Conservation (phyloP, 306 rosid genomes). For the Astragalus glycyphyllos region DNA sequence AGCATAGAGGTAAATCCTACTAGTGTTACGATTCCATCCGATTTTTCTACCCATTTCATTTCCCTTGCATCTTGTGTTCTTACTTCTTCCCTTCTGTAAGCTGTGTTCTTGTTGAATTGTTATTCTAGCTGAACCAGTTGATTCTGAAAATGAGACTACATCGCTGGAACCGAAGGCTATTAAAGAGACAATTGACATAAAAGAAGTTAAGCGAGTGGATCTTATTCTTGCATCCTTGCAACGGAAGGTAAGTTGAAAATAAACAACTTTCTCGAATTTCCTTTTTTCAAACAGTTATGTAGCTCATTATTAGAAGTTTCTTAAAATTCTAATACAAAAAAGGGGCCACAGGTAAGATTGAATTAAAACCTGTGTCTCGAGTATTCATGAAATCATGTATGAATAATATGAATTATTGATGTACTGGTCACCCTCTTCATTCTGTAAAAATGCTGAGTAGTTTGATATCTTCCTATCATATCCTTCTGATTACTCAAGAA, state of each 20-base stretch:
- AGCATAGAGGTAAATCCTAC: slow-evolving; percentile 16
- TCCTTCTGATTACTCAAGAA: slow-evolving; percentile 12
- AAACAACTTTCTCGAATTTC: slow-evolving; percentile 24
- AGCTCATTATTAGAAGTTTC: slow-evolving; percentile 9
- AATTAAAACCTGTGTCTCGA: slow-evolving; percentile 20
- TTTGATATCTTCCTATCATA: background rate
- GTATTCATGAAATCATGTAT: slow-evolving; percentile 20
- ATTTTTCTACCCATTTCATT: background rate
- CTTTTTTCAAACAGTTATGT: slow-evolving; percentile 14
- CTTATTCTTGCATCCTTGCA: slow-evolving; percentile 82
- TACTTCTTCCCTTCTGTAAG: slow-evolving; percentile 18
- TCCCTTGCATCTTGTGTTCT: slow-evolving; percentile 8
- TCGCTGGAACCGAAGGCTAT: slow-evolving; percentile 61
- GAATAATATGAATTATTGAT: slow-evolving; percentile 15
- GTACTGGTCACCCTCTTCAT: background rate
- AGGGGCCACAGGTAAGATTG: slow-evolving; percentile 22
- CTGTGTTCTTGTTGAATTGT: slow-evolving; percentile 32
- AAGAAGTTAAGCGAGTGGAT: slow-evolving; percentile 82
- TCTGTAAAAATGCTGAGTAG: slow-evolving; percentile 5
- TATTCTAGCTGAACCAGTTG: slow-evolving; percentile 62
- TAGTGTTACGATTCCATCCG: slow-evolving; percentile 23
- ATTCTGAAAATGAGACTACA: slow-evolving; percentile 70
- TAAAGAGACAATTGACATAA: slow-evolving; percentile 72
- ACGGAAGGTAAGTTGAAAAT: slow-evolving; percentile 62
- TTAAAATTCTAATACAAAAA: background rate